These are phyloP conservation scores for Eutrema salsugineum DNA, from an alignment of 441 rosid genomes.

Conservation along the genomic window DNA sequence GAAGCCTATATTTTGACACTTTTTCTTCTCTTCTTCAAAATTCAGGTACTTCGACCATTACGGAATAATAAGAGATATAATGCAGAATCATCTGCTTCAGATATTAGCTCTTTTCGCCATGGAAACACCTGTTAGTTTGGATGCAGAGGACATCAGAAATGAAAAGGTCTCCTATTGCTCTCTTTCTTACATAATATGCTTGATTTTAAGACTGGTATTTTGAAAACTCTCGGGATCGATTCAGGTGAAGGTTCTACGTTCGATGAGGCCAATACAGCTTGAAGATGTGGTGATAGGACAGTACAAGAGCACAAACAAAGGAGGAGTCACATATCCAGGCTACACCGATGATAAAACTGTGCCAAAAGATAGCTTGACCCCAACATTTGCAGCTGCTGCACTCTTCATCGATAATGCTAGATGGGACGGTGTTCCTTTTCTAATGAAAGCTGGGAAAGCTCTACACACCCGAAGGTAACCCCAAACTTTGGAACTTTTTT, in stretches of 20 bases:
- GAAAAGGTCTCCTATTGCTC: conserved; percentile 57
- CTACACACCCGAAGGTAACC: conserved; percentile 66
- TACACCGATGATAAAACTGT: conserved; percentile 86
- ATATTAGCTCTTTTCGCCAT: conserved; percentile 93
- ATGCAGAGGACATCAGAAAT: conserved; percentile 93
- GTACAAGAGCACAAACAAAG: conserved; percentile 79
- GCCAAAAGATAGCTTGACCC: conserved; percentile 75
- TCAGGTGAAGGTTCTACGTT: conserved; percentile 91
- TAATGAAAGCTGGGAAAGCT: conserved; percentile 96
- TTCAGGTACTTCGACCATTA: conserved; percentile 89
- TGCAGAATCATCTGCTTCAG: conserved; percentile 99
- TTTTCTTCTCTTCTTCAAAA: neutral
- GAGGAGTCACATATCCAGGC: conserved; percentile 71
- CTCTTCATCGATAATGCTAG: conserved; percentile 91
- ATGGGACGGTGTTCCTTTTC: conserved; percentile 98
- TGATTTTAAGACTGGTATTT: neutral
- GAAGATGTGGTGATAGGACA: conserved; percentile 84
- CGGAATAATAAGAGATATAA: conserved; percentile 95
- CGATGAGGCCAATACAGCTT: conserved; percentile 77
- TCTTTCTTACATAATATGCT: neutral
- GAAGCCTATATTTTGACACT: neutral
- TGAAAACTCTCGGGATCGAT: neutral
- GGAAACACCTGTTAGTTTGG: conserved; percentile 99
- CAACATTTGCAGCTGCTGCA: conserved; percentile 97
- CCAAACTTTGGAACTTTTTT: neutral